Percentiles rank a stretch among this genome's conserved stretches.
Conservation (phyloP, 1,139 yeast species). For the Geotrichum siamense region DNA sequence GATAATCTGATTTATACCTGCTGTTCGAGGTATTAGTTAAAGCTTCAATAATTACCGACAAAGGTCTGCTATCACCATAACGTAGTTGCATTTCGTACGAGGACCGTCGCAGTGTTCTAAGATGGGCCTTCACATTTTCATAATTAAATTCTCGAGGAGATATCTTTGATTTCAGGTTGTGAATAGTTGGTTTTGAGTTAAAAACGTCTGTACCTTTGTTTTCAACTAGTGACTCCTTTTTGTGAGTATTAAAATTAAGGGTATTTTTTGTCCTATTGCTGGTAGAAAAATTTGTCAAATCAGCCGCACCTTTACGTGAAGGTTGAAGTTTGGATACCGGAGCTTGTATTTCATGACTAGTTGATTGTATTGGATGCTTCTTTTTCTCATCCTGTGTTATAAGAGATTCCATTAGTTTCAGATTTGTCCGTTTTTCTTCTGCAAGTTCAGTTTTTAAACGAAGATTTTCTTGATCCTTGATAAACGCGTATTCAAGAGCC, state of each 20-base stretch:
- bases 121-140: conserved; percentile 5
- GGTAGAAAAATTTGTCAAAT: neutral
- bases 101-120: conserved; percentile 1
- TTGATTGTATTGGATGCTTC: too few species aligned
- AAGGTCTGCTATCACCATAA: conserved; percentile 9
- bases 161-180: neutral
- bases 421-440: conserved; percentile 12
- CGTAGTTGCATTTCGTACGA: conserved; percentile 7
- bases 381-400: neutral
- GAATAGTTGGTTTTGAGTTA: neutral
- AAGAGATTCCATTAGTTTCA: conserved; percentile 11
- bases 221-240: neutral
- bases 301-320: neutral
- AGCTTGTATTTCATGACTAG: neutral
- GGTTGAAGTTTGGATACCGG: too few species aligned
- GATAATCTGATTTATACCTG: conserved; percentile 5
- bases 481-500: conserved; percentile 13
- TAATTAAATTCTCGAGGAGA: conserved; percentile 1
- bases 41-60: conserved; percentile 7
- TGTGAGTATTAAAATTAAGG: neutral
- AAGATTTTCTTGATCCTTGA: conserved; percentile 11
- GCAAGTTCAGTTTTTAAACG: conserved; percentile 7
- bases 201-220: neutral
- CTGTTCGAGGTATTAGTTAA: conserved; percentile 6
- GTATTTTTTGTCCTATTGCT: neutral